phyloP scores from a whole-genome alignment of 73 alveolate genomes.

The Paramecium octaurelia region DNA sequence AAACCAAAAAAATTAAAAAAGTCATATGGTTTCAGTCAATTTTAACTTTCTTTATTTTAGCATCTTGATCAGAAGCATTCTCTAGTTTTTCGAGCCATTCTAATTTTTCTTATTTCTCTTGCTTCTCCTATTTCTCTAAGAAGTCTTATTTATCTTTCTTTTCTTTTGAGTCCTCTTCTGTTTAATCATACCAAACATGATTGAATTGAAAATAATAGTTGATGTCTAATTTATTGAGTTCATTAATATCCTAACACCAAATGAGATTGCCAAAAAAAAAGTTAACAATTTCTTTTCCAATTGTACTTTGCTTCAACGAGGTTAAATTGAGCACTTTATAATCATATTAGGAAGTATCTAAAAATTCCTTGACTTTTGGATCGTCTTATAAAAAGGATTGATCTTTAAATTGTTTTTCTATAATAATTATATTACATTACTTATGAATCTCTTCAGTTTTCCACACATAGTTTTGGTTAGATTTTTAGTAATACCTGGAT shows the following conservation, averaged over 20 bases:
- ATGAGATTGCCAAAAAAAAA: not conserved
- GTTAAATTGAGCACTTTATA: not conserved
- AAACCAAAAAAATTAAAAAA: not conserved
- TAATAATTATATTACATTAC: not conserved
- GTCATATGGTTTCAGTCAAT: not conserved
- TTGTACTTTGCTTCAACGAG: not conserved
- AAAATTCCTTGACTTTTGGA: not conserved
- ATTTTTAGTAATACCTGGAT: not conserved
- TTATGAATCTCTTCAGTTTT: not conserved
- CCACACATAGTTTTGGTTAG: slow-evolving; percentile 11
- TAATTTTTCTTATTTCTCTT: not conserved
- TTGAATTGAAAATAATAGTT: not conserved
- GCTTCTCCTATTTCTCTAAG: not conserved
- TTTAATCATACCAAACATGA: slow-evolving; percentile 3
- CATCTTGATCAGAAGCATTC: not conserved
- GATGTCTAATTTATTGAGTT: not conserved
- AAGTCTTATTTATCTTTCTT: not conserved
- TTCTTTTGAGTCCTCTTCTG: not conserved
- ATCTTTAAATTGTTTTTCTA: not conserved
- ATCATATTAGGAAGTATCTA: not conserved
- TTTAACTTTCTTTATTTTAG: not conserved
- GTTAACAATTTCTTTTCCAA: not conserved
- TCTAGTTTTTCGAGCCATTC: not conserved
- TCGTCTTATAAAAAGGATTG: not conserved
- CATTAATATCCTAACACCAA: not conserved